These are phyloP conservation scores for Arabidopsis lyrata DNA, from an alignment of 441 rosid species.

Conservation along the genomic window DNA sequence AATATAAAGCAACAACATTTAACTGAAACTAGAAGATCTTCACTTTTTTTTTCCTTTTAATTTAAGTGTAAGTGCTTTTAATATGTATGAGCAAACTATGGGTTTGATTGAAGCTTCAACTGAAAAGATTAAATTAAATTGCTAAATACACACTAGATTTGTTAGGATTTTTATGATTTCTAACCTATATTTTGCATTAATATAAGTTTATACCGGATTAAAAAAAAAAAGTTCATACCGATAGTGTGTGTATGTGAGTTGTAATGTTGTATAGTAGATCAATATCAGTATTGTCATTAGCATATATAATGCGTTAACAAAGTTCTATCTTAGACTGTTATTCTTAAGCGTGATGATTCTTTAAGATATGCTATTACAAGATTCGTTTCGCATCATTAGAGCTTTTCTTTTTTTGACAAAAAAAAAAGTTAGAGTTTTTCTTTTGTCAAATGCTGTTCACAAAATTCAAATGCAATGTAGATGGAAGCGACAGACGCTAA, in stretches of 20 bases:
- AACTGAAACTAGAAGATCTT: not conserved
- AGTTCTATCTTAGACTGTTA: not conserved
- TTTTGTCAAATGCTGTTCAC: constrained; percentile 10
- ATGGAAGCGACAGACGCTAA: not conserved
- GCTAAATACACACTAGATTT: not conserved
- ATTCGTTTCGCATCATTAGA: not conserved
- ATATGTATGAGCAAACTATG: not conserved
- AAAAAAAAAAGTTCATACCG: not conserved
- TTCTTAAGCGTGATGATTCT: not conserved
- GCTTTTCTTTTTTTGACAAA: not conserved
- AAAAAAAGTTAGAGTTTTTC: not conserved
- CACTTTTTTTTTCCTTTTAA: not conserved
- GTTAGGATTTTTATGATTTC: not conserved
- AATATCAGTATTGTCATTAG: not conserved
- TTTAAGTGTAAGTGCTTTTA: not conserved
- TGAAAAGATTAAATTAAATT: not conserved
- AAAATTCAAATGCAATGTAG: not conserved
- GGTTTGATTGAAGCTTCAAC: constrained; percentile 2
- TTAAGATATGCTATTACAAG: not conserved
- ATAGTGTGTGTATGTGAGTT: not conserved
- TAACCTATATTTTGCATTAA: too few species aligned
- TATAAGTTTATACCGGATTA: too few species aligned
- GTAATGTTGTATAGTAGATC: not conserved
- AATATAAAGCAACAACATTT: not conserved
- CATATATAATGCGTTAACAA: constrained; percentile 2